A percentile compares a stretch with the other conserved stretches of the same genome.
Conservation (phyloP, 352 stramenopile species). For the Phytophthora crassamura region DNA sequence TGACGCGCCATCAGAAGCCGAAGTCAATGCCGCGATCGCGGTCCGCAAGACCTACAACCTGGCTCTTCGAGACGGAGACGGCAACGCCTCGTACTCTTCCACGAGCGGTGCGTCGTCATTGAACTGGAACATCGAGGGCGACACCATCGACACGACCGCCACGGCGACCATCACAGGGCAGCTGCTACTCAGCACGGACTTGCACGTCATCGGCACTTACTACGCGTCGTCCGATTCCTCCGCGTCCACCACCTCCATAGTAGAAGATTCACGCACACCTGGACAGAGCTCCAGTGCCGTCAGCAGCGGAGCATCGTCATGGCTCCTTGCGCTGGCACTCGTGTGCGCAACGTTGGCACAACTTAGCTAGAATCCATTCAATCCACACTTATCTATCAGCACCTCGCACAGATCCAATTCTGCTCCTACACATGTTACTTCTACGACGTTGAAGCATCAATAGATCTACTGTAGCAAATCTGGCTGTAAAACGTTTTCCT, state of each 20-base stretch:
- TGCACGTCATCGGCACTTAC: conserved; percentile 41
- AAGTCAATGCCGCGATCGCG: conserved; percentile 31
- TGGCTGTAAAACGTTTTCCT: too few relatives aligned
- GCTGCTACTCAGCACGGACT: conserved; percentile 37
- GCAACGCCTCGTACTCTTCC: conserved; percentile 19
- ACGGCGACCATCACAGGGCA: conserved; percentile 23
- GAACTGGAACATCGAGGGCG: conserved; percentile 36
- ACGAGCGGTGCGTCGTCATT: conserved; percentile 21
- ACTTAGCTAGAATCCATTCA: conserved; percentile 24
- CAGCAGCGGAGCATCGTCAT: conserved; percentile 2
- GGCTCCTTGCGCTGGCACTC: conserved; percentile 16
- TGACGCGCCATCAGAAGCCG: conserved; percentile 26
- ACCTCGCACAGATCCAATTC: conserved; percentile 23
- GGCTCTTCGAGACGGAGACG: conserved; percentile 28
- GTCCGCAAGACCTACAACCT: conserved; percentile 39
- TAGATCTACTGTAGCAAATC: too few relatives aligned
- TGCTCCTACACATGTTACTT: conserved; percentile 31
- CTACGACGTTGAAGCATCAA: not conserved
- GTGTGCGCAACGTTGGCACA: conserved; percentile 12
- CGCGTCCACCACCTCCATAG: conserved; percentile 11
- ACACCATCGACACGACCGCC: conserved; percentile 34
- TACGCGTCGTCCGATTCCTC: conserved; percentile 32
- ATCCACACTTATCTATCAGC: conserved; percentile 36
- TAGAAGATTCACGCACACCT: conserved; percentile 16
- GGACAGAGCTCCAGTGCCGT: conserved; percentile 13